Base-by-base conservation (phyloP, 768 basidiomycete genomes). In the Phlebiopsis flavidoalba region DNA sequence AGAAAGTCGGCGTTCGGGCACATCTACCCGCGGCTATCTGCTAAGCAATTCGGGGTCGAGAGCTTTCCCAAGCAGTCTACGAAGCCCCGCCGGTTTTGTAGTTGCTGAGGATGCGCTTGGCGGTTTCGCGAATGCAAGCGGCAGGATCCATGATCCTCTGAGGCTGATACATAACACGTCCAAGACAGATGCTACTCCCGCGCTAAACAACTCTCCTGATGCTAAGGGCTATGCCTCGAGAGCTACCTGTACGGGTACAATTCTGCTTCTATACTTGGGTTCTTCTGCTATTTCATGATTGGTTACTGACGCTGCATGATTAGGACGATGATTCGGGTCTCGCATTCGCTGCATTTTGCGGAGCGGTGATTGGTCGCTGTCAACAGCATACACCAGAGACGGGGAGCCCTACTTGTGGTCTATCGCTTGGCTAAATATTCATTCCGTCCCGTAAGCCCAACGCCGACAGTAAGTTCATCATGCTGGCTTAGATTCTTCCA, bases 161-260 rank as follows among this genome's bases (percentile, higher is more conserved):
- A n/a, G n/a, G 89, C 89, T 86, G 95, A 98, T 98, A 95, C 94
- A n/a, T n/a, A 88, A 90, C 76, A 65, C 82, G 90, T 92, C 95
- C 95, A 71, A 97, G 68, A 96, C 76, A 50, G 76, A 88, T 47
- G 63, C 64, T 62, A n/a, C 72, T 75, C 76, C 69, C 85, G 83
- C 81, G 78, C 77, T 80, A 83, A 93, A 95, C 93, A 95, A 95
- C 93, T 87, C 89, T 83, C 86, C 75, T 80, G 79, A 78, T 79
- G 79, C 68, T 69, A 75, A 92, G 89, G 80, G 76, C 67, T 69
- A 84, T 80, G 80, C 83, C 79, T 71, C 80, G 84, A 83, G 89
- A 85, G 94, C 95, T 98, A 98, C 95, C 79, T 78, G 82, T 80
- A 87, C 84, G 88, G 75, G 76, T 75, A 97, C 88, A 98, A 79